Base-by-base conservation (phyloP, 768 basidiomycete species). In the Exidia glandulosa region DNA sequence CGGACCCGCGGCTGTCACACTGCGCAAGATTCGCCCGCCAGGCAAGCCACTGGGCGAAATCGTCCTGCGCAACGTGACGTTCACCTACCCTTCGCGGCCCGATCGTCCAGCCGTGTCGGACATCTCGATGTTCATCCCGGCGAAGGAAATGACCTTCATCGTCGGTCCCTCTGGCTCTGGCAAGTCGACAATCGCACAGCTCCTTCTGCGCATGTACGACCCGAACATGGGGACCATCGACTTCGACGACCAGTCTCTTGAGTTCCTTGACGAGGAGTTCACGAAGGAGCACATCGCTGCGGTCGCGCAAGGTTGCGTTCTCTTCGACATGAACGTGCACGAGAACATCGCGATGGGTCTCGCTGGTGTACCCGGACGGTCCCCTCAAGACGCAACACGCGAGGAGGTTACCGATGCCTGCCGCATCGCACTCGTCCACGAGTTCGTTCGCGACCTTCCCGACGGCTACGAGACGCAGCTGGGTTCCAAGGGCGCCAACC, bases 271-370 rank as follows among this genome's bases (percentile, higher is more conserved):
- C 65, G 74, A 80, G 27, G 65, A 68, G 2, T 96, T 86, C 82
- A 75, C 84, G n/a, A 74, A 83, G 3, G 70, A 74, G 9, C 81
- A 89, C 64, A 79, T 97, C 37, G 86, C 85, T 0, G 84, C 85
- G 10, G 85, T 99, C 19, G 80, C 81, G 0, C 94, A 96, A 71
- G 83, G 83, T 50, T 84, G 84, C 31, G 84, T 94, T 54, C 74
- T 96, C 3, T 90, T 92, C 64, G 87, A 89, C 57, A 81, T 85
- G 66, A 85, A 76, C 13, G 76, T 97, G 1, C 86, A 88, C 65
- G 89, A 94, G 65, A 97, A 97, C 66, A 81, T 96, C 61, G 88
- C 88, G 0, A 80, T 95, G 61, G 91, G 85, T 3, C 72, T 85
- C 3, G 81, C 83, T 6, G 83, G 81, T 5, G 50, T 54, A 14